Percentiles rank a stretch among this genome's conserved stretches.
Conservation (phyloP, 2,329 filamentous ascomycete species). For the Phoma sp. region DNA sequence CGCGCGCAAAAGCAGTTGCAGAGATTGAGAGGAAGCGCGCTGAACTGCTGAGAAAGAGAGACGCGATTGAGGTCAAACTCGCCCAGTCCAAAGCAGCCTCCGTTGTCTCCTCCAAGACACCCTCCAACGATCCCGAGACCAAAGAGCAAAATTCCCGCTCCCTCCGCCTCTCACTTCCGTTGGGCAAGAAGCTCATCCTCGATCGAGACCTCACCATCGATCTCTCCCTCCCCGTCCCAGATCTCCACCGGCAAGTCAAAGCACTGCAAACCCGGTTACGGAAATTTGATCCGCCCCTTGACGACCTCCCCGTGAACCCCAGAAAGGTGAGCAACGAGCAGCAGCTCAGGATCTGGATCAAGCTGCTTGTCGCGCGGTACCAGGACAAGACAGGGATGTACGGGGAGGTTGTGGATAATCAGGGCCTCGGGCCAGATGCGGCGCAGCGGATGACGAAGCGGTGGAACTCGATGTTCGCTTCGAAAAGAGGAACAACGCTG, state of each 20-base stretch:
- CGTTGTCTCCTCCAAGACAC: too few species aligned
- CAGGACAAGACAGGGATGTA: constrained; percentile 16
- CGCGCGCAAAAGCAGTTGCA: background rate
- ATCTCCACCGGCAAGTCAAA: background rate
- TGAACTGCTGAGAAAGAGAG: background rate
- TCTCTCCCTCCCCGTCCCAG: background rate
- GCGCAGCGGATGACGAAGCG: constrained; percentile 33
- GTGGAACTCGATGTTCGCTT: constrained; percentile 29
- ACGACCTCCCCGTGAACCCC: constrained; percentile 28
- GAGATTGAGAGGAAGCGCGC: constrained; percentile 1
- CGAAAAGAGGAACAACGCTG: constrained; percentile 12
- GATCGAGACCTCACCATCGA: constrained; percentile 28
- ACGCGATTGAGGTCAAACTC: background rate
- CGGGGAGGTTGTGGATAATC: background rate
- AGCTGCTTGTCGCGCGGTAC: constrained; percentile 33
- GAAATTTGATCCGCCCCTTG: constrained; percentile 32
- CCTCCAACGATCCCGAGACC: background rate
- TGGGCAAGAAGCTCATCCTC: constrained; percentile 15
- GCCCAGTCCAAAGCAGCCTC: background rate
- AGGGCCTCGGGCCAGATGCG: constrained; percentile 18
- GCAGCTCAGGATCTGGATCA: constrained; percentile 35
- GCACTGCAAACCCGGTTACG: constrained; percentile 27
- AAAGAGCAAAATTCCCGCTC: background rate
- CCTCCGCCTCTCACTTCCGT: constrained; percentile 20
- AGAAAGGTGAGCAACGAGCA: background rate